Evolutionary conservation across 768 basidiomycete genomes (phyloP).

Genomic region (Amanita subjunquillea): DNA sequence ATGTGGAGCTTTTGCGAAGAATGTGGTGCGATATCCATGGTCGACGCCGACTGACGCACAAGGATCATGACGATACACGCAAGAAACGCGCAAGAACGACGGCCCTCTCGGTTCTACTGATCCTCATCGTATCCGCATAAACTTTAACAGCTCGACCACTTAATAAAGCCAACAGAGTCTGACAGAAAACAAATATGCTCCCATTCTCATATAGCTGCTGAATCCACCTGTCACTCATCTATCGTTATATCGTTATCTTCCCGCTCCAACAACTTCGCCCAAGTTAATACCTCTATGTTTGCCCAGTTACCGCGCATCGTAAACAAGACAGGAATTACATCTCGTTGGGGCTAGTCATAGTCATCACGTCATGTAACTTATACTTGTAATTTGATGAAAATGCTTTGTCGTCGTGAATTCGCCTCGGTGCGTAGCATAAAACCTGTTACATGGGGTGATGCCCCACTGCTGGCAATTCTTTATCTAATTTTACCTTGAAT

Average conservation of each 20-base stretch:
- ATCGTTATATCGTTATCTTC: neutral
- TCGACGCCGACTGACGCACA: conserved; percentile 53
- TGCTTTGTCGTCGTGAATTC: neutral
- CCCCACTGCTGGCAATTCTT: neutral
- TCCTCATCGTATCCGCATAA: neutral
- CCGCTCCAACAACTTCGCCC: neutral
- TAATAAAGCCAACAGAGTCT: neutral
- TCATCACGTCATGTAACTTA: conserved; percentile 1
- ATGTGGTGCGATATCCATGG: conserved; percentile 85
- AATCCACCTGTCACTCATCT: neutral
- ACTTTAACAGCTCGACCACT: neutral
- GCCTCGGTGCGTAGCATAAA: neutral
- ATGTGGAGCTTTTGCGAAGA: conserved; percentile 89
- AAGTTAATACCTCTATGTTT: neutral
- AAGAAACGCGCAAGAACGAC: conserved; percentile 1
- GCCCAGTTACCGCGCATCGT: neutral
- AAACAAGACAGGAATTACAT: neutral
- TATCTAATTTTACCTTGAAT: too few relatives aligned
- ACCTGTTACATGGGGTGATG: neutral
- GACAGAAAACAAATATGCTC: neutral
- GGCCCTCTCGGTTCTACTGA: conserved; percentile 11
- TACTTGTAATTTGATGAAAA: conserved; percentile 6
- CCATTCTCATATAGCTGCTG: neutral
- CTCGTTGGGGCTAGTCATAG: neutral
- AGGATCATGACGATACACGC: neutral